phyloP scores from a whole-genome alignment of 139 green algal genomes.

The Pleodorina starrii region DNA sequence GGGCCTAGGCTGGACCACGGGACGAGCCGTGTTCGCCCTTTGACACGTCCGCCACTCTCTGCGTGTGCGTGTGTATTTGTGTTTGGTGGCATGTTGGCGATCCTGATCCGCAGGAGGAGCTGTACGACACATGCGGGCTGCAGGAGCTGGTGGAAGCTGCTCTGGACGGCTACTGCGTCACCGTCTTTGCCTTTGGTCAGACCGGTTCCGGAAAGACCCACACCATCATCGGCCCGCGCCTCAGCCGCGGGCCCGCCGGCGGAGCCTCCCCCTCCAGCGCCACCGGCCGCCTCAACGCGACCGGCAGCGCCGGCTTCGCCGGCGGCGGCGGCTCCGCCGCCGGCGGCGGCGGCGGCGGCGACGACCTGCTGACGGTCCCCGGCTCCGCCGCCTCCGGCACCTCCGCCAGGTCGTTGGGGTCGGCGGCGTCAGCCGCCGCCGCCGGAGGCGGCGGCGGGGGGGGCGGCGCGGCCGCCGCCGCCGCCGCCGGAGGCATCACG shows the following conservation, averaged over 20 bases:
- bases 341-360: neutral
- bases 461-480: neutral
- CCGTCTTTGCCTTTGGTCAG: slow-evolving; percentile 82
- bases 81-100: too few species aligned
- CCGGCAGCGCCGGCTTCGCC: neutral
- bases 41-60: too few species aligned
- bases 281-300: neutral
- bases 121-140: slow-evolving; percentile 72
- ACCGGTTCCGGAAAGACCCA: slow-evolving; percentile 85
- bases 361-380: neutral
- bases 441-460: neutral
- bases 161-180: slow-evolving; percentile 79
- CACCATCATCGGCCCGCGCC: slow-evolving; percentile 81
- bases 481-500: neutral
- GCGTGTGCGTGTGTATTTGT: neutral
- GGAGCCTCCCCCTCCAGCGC: neutral
- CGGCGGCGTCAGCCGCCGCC: neutral
- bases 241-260: slow-evolving; percentile 46
- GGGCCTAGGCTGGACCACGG: too few species aligned
- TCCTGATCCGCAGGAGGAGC: slow-evolving; percentile 69
- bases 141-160: slow-evolving; percentile 71
- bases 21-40: too few species aligned
- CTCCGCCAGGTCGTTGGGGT: neutral
- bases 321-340: neutral
- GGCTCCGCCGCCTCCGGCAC: neutral